These are phyloP conservation scores for Porodaedalea pini DNA, from an alignment of 1,284 basidiomycete genomes.

Conservation along the genomic window DNA sequence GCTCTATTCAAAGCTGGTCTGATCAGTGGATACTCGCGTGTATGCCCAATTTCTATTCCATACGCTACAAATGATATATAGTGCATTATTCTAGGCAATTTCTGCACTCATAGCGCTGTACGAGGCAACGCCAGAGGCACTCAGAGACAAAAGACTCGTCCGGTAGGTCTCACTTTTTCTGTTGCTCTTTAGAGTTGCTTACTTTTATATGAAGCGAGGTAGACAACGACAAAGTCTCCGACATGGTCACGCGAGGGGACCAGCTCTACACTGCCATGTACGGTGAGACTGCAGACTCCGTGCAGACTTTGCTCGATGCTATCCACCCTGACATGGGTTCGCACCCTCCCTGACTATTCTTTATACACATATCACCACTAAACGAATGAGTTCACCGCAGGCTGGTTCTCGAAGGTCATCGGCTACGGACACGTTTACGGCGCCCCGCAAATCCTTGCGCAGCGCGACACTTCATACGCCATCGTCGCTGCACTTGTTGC, in stretches of 20 bases:
- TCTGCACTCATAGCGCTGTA: slow-evolving; percentile 43
- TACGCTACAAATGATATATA: not conserved
- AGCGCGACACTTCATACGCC: slow-evolving; percentile 33
- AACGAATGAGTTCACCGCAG: not conserved
- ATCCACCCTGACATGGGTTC: slow-evolving; percentile 25
- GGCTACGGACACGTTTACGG: slow-evolving; percentile 33
- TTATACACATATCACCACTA: not conserved
- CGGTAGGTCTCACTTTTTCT: slow-evolving; percentile 31
- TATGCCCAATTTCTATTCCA: slow-evolving; percentile 21
- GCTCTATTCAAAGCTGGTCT: slow-evolving; percentile 54
- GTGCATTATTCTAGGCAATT: slow-evolving; percentile 36
- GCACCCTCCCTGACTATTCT: not conserved
- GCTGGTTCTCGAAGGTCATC: slow-evolving; percentile 22
- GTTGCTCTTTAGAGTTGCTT: not conserved
- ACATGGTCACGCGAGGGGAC: slow-evolving; percentile 10
- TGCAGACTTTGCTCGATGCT: slow-evolving; percentile 22
- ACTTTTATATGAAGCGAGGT: slow-evolving; percentile 13
- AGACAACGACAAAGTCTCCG: slow-evolving; percentile 14
- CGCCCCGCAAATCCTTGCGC: slow-evolving; percentile 25
- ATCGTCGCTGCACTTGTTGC: slow-evolving; percentile 35
- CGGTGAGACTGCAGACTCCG: slow-evolving; percentile 19
- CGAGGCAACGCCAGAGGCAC: slow-evolving; percentile 39
- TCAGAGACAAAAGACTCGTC: slow-evolving; percentile 36
- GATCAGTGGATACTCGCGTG: slow-evolving; percentile 51
- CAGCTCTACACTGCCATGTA: slow-evolving; percentile 20